Conservation (phyloP, 176 grass and related monocot species). For the Secale cereale region DNA sequence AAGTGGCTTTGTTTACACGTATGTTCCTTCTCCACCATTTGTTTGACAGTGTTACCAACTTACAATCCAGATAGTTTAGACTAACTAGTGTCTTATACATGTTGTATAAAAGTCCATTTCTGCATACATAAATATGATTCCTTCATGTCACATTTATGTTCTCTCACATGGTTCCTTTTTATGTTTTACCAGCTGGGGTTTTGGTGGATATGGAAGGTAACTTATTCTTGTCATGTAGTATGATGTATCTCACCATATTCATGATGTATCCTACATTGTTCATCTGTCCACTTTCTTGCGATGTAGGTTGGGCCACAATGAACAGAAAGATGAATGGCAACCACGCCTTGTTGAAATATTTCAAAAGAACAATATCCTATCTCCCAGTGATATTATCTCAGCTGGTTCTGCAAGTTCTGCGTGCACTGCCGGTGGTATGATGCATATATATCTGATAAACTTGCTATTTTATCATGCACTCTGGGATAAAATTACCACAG, state of each 20-base stretch:
- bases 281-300: conserved; percentile 7
- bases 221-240: conserved; percentile 6
- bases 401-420: conserved; percentile 85
- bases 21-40: conserved; percentile 42
- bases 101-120: conserved; percentile 7
- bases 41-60: not conserved
- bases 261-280: not conserved
- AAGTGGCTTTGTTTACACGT: conserved; percentile 99
- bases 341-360: conserved; percentile 88
- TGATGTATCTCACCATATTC: not conserved
- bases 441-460: not conserved
- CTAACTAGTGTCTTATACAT: conserved; percentile 7
- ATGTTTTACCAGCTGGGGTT: conserved; percentile 76
- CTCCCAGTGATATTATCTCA: conserved; percentile 71
- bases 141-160: conserved; percentile 5
- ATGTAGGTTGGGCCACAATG: conserved; percentile 82
- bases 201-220: conserved; percentile 98
- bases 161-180: conserved; percentile 11
- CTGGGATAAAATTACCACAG: not conserved
- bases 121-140: conserved; percentile 17
- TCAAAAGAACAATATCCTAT: conserved; percentile 74
- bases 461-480: not conserved
- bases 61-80: not conserved
- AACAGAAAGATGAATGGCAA: conserved; percentile 96
- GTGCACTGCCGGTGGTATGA: conserved; percentile 84